phyloP scores from a whole-genome alignment of 768 basidiomycete genomes.

The Coprinellus micaceus region DNA sequence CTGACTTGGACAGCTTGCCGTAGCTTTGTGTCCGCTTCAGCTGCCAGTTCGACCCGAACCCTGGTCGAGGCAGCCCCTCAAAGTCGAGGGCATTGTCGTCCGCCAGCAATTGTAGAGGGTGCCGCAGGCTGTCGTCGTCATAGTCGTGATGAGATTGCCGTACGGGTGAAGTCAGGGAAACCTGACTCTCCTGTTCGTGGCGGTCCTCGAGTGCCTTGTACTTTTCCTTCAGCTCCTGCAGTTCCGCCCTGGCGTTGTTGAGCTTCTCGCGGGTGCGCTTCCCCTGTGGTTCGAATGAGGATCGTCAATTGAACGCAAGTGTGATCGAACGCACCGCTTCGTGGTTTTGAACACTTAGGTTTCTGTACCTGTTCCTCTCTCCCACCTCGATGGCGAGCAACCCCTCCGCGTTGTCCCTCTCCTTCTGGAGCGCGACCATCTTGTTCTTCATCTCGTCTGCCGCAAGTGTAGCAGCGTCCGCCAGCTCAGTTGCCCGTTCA shows the following conservation, averaged over 20 bases:
- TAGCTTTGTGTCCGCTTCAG: conserved; percentile 14
- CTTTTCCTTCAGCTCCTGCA: conserved; percentile 19
- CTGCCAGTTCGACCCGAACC: conserved; percentile 37
- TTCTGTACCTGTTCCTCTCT: conserved; percentile 29
- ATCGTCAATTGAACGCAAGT: conserved; percentile 5
- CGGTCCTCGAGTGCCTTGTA: conserved; percentile 21
- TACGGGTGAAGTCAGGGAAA: conserved; percentile 15
- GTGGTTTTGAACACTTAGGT: conserved; percentile 26
- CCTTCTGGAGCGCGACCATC: conserved; percentile 17
- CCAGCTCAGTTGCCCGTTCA: conserved; percentile 18
- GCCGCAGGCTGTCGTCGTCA: neutral
- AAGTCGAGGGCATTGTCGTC: conserved; percentile 26
- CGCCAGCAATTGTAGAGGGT: neutral
- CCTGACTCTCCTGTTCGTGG: conserved; percentile 10
- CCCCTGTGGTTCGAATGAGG: neutral
- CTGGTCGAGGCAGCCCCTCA: conserved; percentile 37
- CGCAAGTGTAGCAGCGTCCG: conserved; percentile 25
- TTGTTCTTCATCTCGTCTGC: conserved; percentile 27
- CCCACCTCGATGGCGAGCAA: too few species aligned
- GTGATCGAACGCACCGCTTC: conserved; percentile 26
- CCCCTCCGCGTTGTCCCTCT: conserved; percentile 15
- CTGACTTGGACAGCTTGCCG: conserved; percentile 20
- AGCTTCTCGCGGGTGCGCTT: conserved; percentile 12
- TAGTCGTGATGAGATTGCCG: neutral
- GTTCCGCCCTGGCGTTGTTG: conserved; percentile 13